These are phyloP conservation scores for Fusarium hainanense DNA, from an alignment of 2,329 filamentous ascomycete species.

Conservation along the genomic window DNA sequence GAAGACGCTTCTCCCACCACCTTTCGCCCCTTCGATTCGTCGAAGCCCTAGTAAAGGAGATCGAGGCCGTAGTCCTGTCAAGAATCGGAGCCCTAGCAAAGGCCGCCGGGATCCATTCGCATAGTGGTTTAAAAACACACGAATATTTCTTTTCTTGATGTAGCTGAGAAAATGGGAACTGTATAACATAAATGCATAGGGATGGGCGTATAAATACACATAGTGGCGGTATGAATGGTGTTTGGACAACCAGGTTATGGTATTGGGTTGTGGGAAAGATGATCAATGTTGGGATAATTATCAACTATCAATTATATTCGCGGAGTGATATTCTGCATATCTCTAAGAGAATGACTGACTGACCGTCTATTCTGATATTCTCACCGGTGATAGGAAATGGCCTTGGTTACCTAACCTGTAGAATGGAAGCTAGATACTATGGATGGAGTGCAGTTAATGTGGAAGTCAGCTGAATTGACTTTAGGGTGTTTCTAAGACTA, in stretches of 20 bases:
- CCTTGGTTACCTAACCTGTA: too few relatives aligned
- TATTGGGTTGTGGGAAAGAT: slow-evolving; percentile 15
- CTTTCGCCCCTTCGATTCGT: slow-evolving; percentile 59
- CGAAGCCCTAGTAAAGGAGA: slow-evolving; percentile 63
- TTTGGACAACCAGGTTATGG: slow-evolving; percentile 30
- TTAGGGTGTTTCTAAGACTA: not conserved
- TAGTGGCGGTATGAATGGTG: slow-evolving; percentile 7
- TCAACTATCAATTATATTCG: slow-evolving; percentile 18
- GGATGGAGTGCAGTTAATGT: not conserved
- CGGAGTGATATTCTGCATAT: slow-evolving; percentile 4
- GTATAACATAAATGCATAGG: slow-evolving; percentile 39
- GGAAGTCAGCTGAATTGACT: not conserved
- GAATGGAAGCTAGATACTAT: too few relatives aligned
- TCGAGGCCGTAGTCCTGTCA: slow-evolving; percentile 61
- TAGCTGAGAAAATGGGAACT: slow-evolving; percentile 21
- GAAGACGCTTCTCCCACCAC: slow-evolving; percentile 56
- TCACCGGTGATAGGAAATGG: not conserved
- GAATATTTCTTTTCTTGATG: slow-evolving; percentile 19
- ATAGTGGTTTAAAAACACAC: not conserved
- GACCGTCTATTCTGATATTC: not conserved
- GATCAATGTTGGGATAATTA: slow-evolving; percentile 18
- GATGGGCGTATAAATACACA: slow-evolving; percentile 32
- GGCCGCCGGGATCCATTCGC: slow-evolving; percentile 26
- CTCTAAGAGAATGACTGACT: not conserved
- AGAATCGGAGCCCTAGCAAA: slow-evolving; percentile 56